Evolutionary conservation across 2,329 filamentous ascomycete species (phyloP), one percentile per base, ranked within the genome.

Genomic region (Colletotrichum sp.): DNA sequence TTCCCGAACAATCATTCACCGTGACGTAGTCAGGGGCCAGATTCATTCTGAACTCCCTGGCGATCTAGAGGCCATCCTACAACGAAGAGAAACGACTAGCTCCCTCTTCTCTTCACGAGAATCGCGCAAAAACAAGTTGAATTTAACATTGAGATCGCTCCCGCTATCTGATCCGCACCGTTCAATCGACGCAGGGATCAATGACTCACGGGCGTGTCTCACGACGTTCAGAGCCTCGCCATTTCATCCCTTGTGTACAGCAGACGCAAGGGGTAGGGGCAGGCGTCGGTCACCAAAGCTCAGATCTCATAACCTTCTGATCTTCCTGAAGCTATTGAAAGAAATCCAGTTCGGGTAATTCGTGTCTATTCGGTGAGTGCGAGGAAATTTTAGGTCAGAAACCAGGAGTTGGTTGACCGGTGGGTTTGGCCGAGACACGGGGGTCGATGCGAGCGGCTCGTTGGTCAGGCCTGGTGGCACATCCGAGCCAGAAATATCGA

Each of bases 291-390:
- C 44, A 13, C 6, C 10, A 52, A 52, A 52, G 44, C 44, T 13
- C 2, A 13, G 44, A 52, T 18, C 4, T 52, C n/a, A 4, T n/a
- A 13, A 7, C 4, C 44, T 52, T 7, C 10, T 21, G 6, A 24
- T 52, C 2, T 24, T 52, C n/a, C 39, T 49, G 39, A n/a, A n/a
- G 3, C 18, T 12, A 12, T 49, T 2, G 9, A 49, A 0, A 49
- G 9, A 1, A 21, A 12, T n/a, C 2, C 39, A n/a, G 0, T n/a
- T 12, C 9, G 5, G 5, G 18, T 49, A 49, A 0, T 49, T n/a
- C 6, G 18, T 49, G 9, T 52, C 44, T 24, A 24, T 24, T 24
- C 24, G 24, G 4, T 24, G 18, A 12, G 44, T 13, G 44, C 44
- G 5, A 49, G 10, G n/a, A 21, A 49, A 0, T n/a, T 7, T 21